Evolutionary conservation across 78 protist species (phyloP).

Genomic region (Emiliania huxleyi): DNA sequence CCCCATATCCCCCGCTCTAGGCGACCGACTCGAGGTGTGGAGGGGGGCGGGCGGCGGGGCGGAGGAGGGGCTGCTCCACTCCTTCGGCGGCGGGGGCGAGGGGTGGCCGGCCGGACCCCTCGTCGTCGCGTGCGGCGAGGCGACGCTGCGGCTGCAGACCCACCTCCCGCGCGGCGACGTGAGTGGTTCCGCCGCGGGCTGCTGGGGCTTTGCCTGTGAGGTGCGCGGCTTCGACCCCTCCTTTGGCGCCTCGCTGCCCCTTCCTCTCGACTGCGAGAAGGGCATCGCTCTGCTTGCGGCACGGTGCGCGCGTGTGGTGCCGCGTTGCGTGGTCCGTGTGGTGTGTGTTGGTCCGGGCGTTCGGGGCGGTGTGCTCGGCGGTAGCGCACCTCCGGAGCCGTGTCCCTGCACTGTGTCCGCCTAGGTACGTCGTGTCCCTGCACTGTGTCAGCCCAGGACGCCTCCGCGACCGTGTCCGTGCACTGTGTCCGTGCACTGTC

Average conservation of each 20-base stretch:
- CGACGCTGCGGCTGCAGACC: not conserved
- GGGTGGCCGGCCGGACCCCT: not conserved
- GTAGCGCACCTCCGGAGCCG: no score
- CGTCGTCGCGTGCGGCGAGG: not conserved
- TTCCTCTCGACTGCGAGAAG: not conserved
- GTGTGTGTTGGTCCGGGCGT: no score
- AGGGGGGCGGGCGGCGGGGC: no score
- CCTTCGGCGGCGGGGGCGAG: not conserved
- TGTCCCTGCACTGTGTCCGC: no score
- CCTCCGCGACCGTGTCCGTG: no score
- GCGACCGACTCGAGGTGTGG: not conserved
- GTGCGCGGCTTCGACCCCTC: not conserved
- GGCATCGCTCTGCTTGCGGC: not conserved
- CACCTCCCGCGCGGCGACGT: not conserved
- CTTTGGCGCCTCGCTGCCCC: not conserved
- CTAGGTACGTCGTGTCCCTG: no score
- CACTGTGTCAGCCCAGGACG: no score
- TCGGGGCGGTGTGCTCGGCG: no score
- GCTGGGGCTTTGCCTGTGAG: not conserved
- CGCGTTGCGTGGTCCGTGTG: no score
- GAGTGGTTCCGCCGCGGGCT: not conserved
- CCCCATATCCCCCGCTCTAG: no score
- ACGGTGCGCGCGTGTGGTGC: not conserved
- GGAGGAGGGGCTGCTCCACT: not conserved
- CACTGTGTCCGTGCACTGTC: no score